Base-by-base conservation (phyloP, 176 grass and related monocot species). In the Tuctoria greenei region DNA sequence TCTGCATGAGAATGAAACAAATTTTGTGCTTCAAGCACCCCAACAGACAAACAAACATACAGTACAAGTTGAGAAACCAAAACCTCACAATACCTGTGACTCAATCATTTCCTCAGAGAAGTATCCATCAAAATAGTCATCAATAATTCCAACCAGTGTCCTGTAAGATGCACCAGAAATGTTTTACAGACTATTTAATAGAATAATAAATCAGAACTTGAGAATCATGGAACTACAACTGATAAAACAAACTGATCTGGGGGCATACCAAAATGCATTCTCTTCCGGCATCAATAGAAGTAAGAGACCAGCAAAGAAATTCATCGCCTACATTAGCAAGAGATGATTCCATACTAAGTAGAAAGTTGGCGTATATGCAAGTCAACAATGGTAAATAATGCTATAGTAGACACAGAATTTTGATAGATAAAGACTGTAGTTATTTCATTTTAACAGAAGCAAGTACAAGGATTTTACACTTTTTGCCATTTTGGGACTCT, bases 31-130 rank as follows among this genome's bases (percentile, higher is more conserved):
- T 44, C 75, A 78, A 74, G 84, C 62, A 78, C 21, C 50, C 3
- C 7, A 72, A 31, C 31, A 69, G 50, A 46, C 56, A 73, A 74
- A 35, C 14, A 77, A 79, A 54, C 54, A 77, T 73, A 54, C 54
- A 47, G 7, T 81, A 39, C 15, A 13, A 64, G 49, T 13, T 35
- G 69, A 24, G 67, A 67, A 69, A 27, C n/a, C 38, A 1, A 20
- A 66, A 34, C 49, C 61, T 42, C 31, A 50, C 8, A 70, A 62
- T 74, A 95, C 96, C 92, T 99, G 92, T 24, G 85, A 99, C 83
- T 99, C 96, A 26, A 92, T 90, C 96, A 99, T 99, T 81, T 99
- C 96, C 84, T 99, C 96, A 51, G 96, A 86, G 58, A 94, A 99
- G 66, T 95, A 95, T 64, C 89, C 96, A 83, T 99, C 85, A 90